Conservation (phyloP, 139 green algal species). For the Spirogloea muscicola region DNA sequence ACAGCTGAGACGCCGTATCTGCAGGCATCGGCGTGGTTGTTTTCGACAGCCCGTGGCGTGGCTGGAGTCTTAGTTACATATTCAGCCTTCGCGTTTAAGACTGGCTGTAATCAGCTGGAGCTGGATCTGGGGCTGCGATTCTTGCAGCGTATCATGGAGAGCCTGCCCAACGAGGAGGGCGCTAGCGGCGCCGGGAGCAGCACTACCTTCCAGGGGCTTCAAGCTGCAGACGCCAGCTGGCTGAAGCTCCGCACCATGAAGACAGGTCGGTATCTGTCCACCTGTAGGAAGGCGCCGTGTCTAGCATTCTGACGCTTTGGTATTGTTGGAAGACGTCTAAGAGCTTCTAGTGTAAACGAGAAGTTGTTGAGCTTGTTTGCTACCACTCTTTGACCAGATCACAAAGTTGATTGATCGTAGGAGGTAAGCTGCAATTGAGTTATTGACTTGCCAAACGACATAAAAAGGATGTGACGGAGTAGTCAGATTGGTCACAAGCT, state of each 20-base stretch:
- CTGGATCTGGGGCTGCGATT: too few relatives aligned
- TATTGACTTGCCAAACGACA: neutral
- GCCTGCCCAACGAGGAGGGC: neutral
- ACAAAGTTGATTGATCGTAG: slow-evolving; percentile 2
- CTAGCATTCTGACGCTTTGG: neutral
- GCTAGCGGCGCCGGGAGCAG: slow-evolving; percentile 13
- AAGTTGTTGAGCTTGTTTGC: neutral
- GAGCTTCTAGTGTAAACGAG: neutral
- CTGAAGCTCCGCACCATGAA: slow-evolving; percentile 51
- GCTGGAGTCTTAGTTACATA: too few relatives aligned
- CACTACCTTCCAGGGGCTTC: slow-evolving; percentile 62
- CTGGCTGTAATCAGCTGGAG: too few relatives aligned
- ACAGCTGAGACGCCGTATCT: too few relatives aligned
- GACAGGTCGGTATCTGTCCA: slow-evolving; percentile 2
- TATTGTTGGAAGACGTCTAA: neutral
- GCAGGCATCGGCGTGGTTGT: too few relatives aligned
- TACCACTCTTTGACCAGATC: neutral
- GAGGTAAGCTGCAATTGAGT: neutral
- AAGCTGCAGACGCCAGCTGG: slow-evolving; percentile 70
- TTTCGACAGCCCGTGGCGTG: too few relatives aligned
- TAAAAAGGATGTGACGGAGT: neutral
- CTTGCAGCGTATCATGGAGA: slow-evolving; percentile 21
- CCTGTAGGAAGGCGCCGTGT: neutral
- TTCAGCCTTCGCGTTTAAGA: too few relatives aligned
- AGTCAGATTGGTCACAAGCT: neutral